Evolutionary conservation across 225 moss, liverwort and hornwort species (phyloP).

Genomic region (Straminergon stramineum): DNA sequence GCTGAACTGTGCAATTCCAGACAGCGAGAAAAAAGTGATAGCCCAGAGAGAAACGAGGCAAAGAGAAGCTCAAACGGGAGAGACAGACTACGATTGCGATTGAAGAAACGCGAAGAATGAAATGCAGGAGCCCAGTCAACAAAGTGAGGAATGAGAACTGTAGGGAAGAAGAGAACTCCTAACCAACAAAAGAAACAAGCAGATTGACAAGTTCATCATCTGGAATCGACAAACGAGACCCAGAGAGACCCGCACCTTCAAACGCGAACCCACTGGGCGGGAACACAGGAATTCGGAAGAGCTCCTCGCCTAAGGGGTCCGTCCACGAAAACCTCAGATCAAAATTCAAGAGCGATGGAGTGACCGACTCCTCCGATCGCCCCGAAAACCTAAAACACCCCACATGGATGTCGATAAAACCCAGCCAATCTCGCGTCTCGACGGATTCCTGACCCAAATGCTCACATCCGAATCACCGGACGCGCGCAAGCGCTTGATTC

Average conservation of each 20-base stretch:
- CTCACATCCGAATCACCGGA: background rate
- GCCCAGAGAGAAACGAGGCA: background rate
- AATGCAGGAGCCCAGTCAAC: background rate
- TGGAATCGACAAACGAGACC: background rate
- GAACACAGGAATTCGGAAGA: background rate
- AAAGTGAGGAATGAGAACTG: background rate
- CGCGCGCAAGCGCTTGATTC: background rate
- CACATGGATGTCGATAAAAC: background rate
- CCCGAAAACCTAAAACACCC: background rate
- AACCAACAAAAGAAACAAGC: background rate
- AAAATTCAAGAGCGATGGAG: background rate
- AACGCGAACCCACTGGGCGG: background rate
- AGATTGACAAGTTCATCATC: background rate
- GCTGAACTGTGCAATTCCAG: background rate
- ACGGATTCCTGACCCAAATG: background rate
- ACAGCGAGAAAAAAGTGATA: background rate
- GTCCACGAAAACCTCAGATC: background rate
- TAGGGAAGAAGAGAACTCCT: background rate
- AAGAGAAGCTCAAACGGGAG: background rate
- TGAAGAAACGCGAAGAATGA: background rate
- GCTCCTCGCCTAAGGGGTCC: background rate
- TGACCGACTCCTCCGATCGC: conserved; percentile 9
- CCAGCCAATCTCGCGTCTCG: conserved; percentile 5
- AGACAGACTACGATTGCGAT: background rate
- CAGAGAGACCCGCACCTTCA: background rate